Conservation (phyloP, 345 rosid genomes). For the Cardamine occulta region DNA sequence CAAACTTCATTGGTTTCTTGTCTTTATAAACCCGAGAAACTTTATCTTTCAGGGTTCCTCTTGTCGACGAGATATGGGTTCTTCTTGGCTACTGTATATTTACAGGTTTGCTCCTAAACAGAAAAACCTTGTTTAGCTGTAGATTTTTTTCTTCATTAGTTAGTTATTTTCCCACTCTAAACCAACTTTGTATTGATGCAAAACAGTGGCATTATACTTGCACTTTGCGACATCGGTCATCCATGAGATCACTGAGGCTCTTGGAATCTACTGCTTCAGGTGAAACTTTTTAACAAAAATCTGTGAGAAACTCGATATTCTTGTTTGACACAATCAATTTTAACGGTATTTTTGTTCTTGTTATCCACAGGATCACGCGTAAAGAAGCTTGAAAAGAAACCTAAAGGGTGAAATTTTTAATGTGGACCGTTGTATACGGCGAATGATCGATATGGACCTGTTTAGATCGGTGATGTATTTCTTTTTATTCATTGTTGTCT, state of each 20-base stretch:
- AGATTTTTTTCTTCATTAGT: background rate
- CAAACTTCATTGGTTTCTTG: background rate
- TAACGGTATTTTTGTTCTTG: background rate
- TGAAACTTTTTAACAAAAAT: slow-evolving; percentile 10
- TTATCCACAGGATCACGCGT: slow-evolving; percentile 77
- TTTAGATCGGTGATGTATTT: slow-evolving; percentile 26
- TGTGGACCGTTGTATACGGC: slow-evolving; percentile 11
- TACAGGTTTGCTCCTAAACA: slow-evolving; percentile 57
- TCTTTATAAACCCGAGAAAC: slow-evolving; percentile 9
- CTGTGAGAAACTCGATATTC: background rate
- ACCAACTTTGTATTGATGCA: slow-evolving; percentile 3
- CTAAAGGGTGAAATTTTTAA: background rate
- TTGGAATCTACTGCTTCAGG: slow-evolving; percentile 99
- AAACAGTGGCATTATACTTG: slow-evolving; percentile 69
- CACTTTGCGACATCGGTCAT: slow-evolving; percentile 94
- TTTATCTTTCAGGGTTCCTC: slow-evolving; percentile 68
- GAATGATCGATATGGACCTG: slow-evolving; percentile 23
- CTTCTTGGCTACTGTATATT: slow-evolving; percentile 87
- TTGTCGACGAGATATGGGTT: slow-evolving; percentile 90
- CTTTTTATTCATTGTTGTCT: slow-evolving; percentile 23
- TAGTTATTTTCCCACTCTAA: background rate
- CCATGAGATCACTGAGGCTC: slow-evolving; percentile 87
- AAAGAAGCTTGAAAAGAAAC: slow-evolving; percentile 76
- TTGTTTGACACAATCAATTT: background rate
- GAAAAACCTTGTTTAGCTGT: background rate